Percentiles rank a stretch among this genome's conserved stretches.
Conservation (phyloP, 1,139 yeast genomes). For the Kodamaea fungicola region DNA sequence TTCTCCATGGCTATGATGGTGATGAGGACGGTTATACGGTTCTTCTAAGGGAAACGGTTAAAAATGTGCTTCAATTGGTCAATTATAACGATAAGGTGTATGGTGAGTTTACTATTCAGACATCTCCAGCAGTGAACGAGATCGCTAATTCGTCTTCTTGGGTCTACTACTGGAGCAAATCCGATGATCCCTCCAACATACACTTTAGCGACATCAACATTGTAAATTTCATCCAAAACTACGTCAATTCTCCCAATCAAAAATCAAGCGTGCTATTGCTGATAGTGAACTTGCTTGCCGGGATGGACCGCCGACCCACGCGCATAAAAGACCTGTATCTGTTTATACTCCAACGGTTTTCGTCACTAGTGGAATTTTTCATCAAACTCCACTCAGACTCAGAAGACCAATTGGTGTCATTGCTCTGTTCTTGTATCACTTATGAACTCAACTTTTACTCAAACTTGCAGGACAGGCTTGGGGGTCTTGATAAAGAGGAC, state of each 20-base stretch:
- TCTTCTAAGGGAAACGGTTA: slow-evolving; percentile 14
- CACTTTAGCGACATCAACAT: slow-evolving; percentile 9
- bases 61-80: slow-evolving; percentile 14
- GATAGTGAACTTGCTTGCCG: slow-evolving; percentile 12
- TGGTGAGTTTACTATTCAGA: slow-evolving; percentile 10
- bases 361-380: slow-evolving; percentile 20
- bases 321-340: slow-evolving; percentile 21
- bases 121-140: slow-evolving; percentile 5
- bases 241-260: slow-evolving; percentile 3
- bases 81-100: slow-evolving; percentile 15
- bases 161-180: slow-evolving; percentile 6
- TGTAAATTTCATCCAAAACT: slow-evolving; percentile 14
- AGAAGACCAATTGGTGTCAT: slow-evolving; percentile 17
- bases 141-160: slow-evolving; percentile 1
- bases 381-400: slow-evolving; percentile 19
- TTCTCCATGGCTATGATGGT: slow-evolving; percentile 15
- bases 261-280: slow-evolving; percentile 8
- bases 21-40: slow-evolving; percentile 14
- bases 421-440: slow-evolving; percentile 18
- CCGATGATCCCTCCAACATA: background rate
- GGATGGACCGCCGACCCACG: slow-evolving; percentile 14
- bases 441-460: slow-evolving; percentile 21
- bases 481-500: slow-evolving; percentile 18
- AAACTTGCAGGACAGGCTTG: slow-evolving; percentile 15
- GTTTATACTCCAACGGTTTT: slow-evolving; percentile 16